A percentile compares a stretch with the other conserved stretches of the same genome.
These are phyloP conservation scores for Tulasnella sp. DNA, from an alignment of 768 basidiomycete genomes.

Conservation along the genomic window DNA sequence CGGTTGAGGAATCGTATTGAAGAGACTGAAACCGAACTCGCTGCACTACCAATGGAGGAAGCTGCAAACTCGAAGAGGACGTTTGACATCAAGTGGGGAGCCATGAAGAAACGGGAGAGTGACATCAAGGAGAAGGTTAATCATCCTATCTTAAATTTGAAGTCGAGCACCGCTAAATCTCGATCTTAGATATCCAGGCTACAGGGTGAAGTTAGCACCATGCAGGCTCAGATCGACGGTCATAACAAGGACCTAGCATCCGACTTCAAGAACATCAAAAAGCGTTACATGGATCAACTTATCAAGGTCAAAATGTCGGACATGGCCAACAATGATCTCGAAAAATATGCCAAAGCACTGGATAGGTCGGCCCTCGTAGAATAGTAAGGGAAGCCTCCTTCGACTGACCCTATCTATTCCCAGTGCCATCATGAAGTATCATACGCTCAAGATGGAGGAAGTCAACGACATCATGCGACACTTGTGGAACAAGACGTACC, in stretches of 20 bases:
- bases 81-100: slow-evolving; percentile 78
- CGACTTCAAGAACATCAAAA: slow-evolving; percentile 86
- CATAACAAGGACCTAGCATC: slow-evolving; percentile 66
- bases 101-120: slow-evolving; percentile 69
- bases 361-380: slow-evolving; percentile 70
- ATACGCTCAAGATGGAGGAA: slow-evolving; percentile 97
- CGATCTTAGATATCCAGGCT: slow-evolving; percentile 69
- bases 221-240: slow-evolving; percentile 65
- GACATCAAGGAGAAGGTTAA: slow-evolving; percentile 69
- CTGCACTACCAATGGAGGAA: slow-evolving; percentile 77
- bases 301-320: slow-evolving; percentile 98
- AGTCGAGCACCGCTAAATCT: not conserved
- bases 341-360: slow-evolving; percentile 96
- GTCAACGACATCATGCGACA: slow-evolving; percentile 98
- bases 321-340: slow-evolving; percentile 95
- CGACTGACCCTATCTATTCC: not conserved
- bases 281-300: slow-evolving; percentile 85
- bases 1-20: slow-evolving; percentile 67
- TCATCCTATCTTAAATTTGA: not conserved
- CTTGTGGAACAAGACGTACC: slow-evolving; percentile 98
- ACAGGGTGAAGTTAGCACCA: slow-evolving; percentile 78
- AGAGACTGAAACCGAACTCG: slow-evolving; percentile 70
- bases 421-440: slow-evolving; percentile 99
- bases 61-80: slow-evolving; percentile 81
- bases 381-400: not conserved